Conservation (phyloP, 2,329 filamentous ascomycete genomes). For the Arachnomyces sp. region DNA sequence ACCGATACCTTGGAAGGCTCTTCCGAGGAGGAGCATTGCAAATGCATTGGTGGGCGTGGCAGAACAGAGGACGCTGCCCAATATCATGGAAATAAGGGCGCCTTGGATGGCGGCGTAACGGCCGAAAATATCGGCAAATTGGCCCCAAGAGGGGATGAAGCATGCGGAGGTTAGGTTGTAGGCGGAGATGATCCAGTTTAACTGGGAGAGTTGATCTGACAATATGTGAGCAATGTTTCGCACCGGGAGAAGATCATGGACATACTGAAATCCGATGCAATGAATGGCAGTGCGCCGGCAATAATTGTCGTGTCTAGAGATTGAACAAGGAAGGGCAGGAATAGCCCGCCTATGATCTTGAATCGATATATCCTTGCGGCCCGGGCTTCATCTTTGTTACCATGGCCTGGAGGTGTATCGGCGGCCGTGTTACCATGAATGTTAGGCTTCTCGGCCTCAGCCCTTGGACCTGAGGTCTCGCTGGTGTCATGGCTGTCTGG, state of each 20-base stretch:
- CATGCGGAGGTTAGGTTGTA: constrained; percentile 62
- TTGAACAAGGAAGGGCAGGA: constrained; percentile 55
- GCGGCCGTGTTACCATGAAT: no score
- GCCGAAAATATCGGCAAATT: constrained; percentile 59
- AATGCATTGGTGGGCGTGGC: constrained; percentile 50
- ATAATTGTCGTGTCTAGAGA: constrained; percentile 59
- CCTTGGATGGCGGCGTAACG: constrained; percentile 53
- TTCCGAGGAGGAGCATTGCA: constrained; percentile 54
- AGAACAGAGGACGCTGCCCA: constrained; percentile 57
- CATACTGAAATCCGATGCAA: constrained; percentile 57
- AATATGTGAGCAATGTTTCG: not conserved
- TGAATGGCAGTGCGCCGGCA: constrained; percentile 53
- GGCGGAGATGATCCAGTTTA: constrained; percentile 63
- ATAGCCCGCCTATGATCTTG: constrained; percentile 53
- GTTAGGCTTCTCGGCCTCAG: no score
- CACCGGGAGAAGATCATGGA: no score
- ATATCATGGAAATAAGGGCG: constrained; percentile 49
- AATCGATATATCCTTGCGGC: constrained; percentile 45
- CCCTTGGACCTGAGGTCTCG: no score
- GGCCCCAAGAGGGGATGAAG: constrained; percentile 60
- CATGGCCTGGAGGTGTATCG: no score
- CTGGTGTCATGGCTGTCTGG: no score
- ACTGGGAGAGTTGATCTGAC: constrained; percentile 46
- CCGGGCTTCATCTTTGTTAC: no score
- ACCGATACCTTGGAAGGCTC: constrained; percentile 56